Evolutionary conservation across 2,329 filamentous ascomycete genomes (phyloP), one percentile per base, ranked within the genome.

Genomic region (Fusarium austroafricanum): DNA sequence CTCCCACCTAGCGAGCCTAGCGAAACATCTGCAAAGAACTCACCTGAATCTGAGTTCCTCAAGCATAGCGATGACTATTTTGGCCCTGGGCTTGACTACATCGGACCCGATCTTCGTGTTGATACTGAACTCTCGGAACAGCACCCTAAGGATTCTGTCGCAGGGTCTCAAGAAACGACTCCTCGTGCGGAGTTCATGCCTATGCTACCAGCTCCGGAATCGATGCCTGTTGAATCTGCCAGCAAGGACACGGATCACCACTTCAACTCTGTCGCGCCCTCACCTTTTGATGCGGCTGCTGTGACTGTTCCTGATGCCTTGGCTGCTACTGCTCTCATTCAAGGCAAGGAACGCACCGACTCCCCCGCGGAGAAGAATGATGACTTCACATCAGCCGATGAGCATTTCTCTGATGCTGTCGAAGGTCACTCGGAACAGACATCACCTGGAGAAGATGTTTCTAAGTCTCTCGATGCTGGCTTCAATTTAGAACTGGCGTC

Each of bases 151-250:
- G 73, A 79, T 10, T 86, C 89, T 49, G 74, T 85, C 28, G 79
- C 89, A 10, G 89, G 83, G 43, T 92, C 90, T 8, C 82, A 89
- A 67, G 87, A 92, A 73, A 84, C 86, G 1, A 94, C 91, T 2
- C 91, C 92, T 2, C 92, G 88, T 63, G 89, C 89, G 6, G 83
- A 82, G 18, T 57, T 67, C n/a, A 74, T 63, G 56, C 77, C 76
- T 11, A 72, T 75, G 40, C 66, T 79, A 14, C 75, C 74, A 10
- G 51, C 76, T 57, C 76, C 79, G 38, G 79, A 83, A 37, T 78
- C 79, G 20, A 77, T 77, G 28, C 76, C 79, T 7, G 65, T 81
- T 17, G 80, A 84, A 37, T 59, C 80, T 17, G 80, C 78, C 60
- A 80, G 79, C 9, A 82, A 81, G 67, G 77, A 82, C 61, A 75